Percentiles rank a stretch among this genome's conserved stretches.
Evolutionary conservation across 176 grass and related monocot species (phyloP).

Genomic region (Rhynchospora tenuis): DNA sequence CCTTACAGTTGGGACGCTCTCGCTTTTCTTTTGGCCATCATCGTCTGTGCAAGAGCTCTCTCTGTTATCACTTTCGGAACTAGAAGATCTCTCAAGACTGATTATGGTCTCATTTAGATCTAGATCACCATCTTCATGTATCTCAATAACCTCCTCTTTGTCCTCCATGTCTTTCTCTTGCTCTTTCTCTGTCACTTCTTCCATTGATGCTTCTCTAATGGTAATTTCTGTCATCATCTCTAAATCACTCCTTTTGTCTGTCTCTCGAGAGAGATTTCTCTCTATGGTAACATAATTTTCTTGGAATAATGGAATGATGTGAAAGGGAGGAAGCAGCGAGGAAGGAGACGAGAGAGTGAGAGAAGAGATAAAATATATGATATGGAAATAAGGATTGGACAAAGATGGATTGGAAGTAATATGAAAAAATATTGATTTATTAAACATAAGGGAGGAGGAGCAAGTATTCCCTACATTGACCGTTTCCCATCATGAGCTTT

Average conservation of each 20-base stretch:
- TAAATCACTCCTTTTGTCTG: neutral
- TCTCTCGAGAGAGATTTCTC: slow-evolving; percentile 4
- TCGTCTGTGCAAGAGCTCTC: slow-evolving; percentile 29
- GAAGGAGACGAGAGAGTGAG: slow-evolving; percentile 17
- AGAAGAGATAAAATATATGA: slow-evolving; percentile 28
- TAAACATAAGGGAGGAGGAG: slow-evolving; percentile 35
- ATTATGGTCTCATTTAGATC: slow-evolving; percentile 60
- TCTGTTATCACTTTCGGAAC: slow-evolving; percentile 17
- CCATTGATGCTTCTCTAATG: slow-evolving; percentile 11
- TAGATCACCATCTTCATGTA: slow-evolving; percentile 36
- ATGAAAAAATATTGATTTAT: slow-evolving; percentile 25
- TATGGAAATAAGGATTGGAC: slow-evolving; percentile 13
- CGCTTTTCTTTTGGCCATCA: slow-evolving; percentile 9
- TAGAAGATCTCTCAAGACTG: slow-evolving; percentile 38
- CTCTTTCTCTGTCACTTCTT: slow-evolving; percentile 36
- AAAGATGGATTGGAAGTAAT: slow-evolving; percentile 32
- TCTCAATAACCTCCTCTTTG: slow-evolving; percentile 26
- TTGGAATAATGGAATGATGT: slow-evolving; percentile 24
- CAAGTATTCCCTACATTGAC: slow-evolving; percentile 86
- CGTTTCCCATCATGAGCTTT: slow-evolving; percentile 42
- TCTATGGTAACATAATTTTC: slow-evolving; percentile 23
- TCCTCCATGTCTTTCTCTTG: neutral
- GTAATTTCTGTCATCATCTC: neutral
- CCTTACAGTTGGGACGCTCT: slow-evolving; percentile 41
- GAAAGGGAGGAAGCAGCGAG: slow-evolving; percentile 35